Conservation (phyloP, 129 eudicot species). For the Centaurea solstitialis region DNA sequence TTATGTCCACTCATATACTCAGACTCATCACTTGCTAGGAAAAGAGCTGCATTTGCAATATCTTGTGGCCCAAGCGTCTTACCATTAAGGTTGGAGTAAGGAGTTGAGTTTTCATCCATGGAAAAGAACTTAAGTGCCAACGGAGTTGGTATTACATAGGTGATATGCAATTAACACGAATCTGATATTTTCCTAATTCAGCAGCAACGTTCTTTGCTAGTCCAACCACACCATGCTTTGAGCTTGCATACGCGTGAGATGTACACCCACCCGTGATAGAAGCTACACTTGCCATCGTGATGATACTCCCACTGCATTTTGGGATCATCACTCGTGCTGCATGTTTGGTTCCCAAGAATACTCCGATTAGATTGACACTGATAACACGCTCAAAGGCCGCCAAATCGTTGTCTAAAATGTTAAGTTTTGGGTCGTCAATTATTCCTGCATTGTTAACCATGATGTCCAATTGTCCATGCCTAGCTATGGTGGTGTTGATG, state of each 20-base stretch:
- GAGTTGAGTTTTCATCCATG: constrained; percentile 18
- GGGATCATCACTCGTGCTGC: constrained; percentile 56
- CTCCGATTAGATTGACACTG: constrained; percentile 31
- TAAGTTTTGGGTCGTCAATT: neutral
- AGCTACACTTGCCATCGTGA: constrained; percentile 29
- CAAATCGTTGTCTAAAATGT: constrained; percentile 15
- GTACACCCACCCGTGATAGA: constrained; percentile 28
- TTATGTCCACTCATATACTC: constrained; percentile 50
- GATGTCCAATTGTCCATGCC: constrained; percentile 35
- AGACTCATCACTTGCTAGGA: constrained; percentile 53
- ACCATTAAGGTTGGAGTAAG: constrained; percentile 38
- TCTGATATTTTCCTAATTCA: constrained; percentile 41
- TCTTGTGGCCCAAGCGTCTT: constrained; percentile 30
- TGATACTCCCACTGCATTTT: constrained; percentile 33
- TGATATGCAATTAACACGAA: constrained; percentile 50
- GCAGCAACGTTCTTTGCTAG: constrained; percentile 39
- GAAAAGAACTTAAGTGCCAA: constrained; percentile 4
- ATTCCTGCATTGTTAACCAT: constrained; percentile 41
- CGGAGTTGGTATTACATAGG: constrained; percentile 30
- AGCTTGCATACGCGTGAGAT: constrained; percentile 44
- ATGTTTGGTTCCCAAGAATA: constrained; percentile 39
- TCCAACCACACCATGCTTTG: constrained; percentile 59
- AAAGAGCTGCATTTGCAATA: constrained; percentile 42
- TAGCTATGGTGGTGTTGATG: constrained; percentile 19
- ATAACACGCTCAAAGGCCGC: constrained; percentile 35